Evolutionary conservation across 345 rosid genomes (phyloP), one percentile per base, ranked within the genome.

Genomic region (Gossypium herbaceum): DNA sequence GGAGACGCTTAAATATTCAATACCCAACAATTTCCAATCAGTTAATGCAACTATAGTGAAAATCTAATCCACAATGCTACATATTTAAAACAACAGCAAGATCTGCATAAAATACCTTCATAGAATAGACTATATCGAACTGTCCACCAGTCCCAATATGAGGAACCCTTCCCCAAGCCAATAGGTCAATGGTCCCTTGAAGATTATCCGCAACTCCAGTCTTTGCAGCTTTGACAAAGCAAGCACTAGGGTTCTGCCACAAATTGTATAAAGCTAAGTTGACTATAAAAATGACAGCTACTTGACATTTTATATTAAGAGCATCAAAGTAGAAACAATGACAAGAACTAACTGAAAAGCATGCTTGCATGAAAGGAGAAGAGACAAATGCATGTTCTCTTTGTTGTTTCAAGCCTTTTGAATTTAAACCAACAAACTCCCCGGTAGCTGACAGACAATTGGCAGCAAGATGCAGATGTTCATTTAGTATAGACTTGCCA

Each of bases 111-210:
- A 39, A 67, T 67, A 91, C 99, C 93, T 90, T 82, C 71, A 79
- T 75, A 11, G 94, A 80, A 65, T 83, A 88, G 47, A 93, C 55
- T 54, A 95, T 81, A 45, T 93, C 97, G 54, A 95, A 95, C 1
- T 88, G 88, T 72, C 91, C 91, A 61, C 89, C 93, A 3, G 96
- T 93, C 57, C 98, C 99, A 17, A 82, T 73, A 61, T 72, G 66
- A 74, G 98, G 96, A 81, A 81, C 67, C 84, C 81, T 88, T 56
- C 98, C 99, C 99, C 99, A 95, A 9, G 90, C 88, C 74, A 95
- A 81, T 16, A 97, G 88, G 76, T 93, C 99, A 2, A 95, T 52
- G 68, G 88, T 86, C 54, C 99, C 99, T 72, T 84, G 89, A 72
- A 95, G 93, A 80, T 87, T 77, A 76, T 93, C 98, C 44, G 16